These are phyloP conservation scores for Avicennia marina DNA, from an alignment of 257 asterid species.

Conservation along the genomic window DNA sequence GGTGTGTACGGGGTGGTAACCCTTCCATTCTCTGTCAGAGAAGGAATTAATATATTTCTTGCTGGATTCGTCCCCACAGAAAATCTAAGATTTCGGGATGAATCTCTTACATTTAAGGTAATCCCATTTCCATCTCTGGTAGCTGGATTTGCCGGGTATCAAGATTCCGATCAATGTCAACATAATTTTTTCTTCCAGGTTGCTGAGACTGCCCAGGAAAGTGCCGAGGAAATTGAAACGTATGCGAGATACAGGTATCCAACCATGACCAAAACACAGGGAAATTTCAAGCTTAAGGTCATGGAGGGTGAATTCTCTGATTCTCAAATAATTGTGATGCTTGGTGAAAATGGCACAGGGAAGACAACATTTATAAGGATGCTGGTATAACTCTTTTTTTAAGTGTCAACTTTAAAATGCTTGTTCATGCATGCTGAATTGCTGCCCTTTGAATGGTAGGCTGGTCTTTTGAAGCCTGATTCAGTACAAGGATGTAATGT, in stretches of 20 bases:
- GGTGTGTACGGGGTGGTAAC: slow-evolving; percentile 98
- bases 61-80: slow-evolving; percentile 98
- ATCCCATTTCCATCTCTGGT: slow-evolving; percentile 7
- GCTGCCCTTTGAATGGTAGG: slow-evolving; percentile 38
- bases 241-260: slow-evolving; percentile 90
- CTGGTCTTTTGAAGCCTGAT: slow-evolving; percentile 94
- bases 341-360: slow-evolving; percentile 99
- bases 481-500: slow-evolving; percentile 58
- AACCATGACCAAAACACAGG: slow-evolving; percentile 91
- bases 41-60: slow-evolving; percentile 91
- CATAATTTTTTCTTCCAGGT: slow-evolving; percentile 43
- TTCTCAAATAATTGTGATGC: slow-evolving; percentile 98
- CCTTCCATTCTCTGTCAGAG: slow-evolving; percentile 97
- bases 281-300: slow-evolving; percentile 86
- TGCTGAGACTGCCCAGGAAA: slow-evolving; percentile 93
- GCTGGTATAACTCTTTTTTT: slow-evolving; percentile 54
- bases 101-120: slow-evolving; percentile 89
- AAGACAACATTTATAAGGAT: slow-evolving; percentile 93
- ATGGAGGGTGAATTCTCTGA: slow-evolving; percentile 97
- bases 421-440: not conserved
- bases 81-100: slow-evolving; percentile 88
- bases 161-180: slow-evolving; percentile 6
- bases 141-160: not conserved
- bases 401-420: not conserved
- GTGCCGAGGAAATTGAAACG: slow-evolving; percentile 82